Conservation (phyloP, 257 asterid genomes). For the Jaltomata sinuosa region DNA sequence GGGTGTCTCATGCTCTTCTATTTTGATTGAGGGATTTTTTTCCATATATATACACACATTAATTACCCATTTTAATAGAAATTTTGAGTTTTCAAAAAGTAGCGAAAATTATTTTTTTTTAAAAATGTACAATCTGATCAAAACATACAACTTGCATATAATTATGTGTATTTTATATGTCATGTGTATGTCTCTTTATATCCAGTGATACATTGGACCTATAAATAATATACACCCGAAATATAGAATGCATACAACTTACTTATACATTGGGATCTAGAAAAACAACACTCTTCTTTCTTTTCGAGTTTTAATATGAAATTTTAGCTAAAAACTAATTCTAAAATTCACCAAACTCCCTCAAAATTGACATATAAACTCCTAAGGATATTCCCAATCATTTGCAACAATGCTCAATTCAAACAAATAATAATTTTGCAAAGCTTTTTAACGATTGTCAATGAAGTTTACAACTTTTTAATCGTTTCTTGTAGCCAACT, state of each 20-base stretch:
- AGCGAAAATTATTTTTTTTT: too few species aligned
- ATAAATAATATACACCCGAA: background rate
- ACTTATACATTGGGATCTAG: background rate
- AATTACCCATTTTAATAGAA: too few species aligned
- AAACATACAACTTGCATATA: too few species aligned
- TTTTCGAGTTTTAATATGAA: background rate
- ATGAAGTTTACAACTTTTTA: background rate
- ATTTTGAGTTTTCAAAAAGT: too few species aligned
- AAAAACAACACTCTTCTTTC: background rate
- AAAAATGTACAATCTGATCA: too few species aligned
- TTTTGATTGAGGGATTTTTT: too few species aligned
- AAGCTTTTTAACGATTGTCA: background rate
- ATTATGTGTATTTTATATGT: background rate
- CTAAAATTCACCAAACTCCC: background rate
- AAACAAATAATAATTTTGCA: background rate
- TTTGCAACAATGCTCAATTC: background rate
- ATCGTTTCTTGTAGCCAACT: background rate
- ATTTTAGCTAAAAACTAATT: background rate
- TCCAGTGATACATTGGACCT: background rate
- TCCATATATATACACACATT: too few species aligned
- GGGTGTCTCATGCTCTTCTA: too few species aligned
- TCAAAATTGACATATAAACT: background rate
- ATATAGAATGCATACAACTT: too few species aligned
- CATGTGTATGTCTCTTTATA: background rate
- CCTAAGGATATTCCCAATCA: background rate